Conservation (phyloP, 352 stramenopile genomes). For the Globisporangium apiculatum region DNA sequence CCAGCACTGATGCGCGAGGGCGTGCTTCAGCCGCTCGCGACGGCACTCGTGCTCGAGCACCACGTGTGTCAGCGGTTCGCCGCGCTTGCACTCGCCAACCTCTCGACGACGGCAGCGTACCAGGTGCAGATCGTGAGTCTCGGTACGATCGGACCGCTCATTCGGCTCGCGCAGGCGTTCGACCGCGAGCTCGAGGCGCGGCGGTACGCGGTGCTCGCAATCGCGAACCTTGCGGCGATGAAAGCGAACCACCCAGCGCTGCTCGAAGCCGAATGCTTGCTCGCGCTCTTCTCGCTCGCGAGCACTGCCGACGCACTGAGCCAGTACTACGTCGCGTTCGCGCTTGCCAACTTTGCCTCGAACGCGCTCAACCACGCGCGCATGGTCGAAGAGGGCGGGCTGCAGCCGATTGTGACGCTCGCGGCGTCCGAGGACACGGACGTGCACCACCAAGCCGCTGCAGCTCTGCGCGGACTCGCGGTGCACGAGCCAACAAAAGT, state of each 20-base stretch:
- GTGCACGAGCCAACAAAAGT: slow-evolving; percentile 90
- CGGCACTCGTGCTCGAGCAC: slow-evolving; percentile 82
- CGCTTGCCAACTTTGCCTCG: slow-evolving; percentile 93
- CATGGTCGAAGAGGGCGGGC: slow-evolving; percentile 93
- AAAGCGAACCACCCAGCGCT: slow-evolving; percentile 92
- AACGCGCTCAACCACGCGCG: slow-evolving; percentile 89
- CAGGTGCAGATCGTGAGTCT: slow-evolving; percentile 94
- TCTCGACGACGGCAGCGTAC: slow-evolving; percentile 90
- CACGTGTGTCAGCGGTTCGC: slow-evolving; percentile 93
- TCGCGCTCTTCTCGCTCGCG: slow-evolving; percentile 90
- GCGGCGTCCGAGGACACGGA: slow-evolving; percentile 88
- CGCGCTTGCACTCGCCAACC: slow-evolving; percentile 90
- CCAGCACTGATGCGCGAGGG: slow-evolving; percentile 89
- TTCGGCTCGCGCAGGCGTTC: slow-evolving; percentile 77
- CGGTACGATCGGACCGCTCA: slow-evolving; percentile 89
- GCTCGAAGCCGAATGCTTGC: slow-evolving; percentile 87
- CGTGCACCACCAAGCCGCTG: slow-evolving; percentile 93
- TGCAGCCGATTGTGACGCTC: slow-evolving; percentile 94
- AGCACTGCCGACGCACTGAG: slow-evolving; percentile 91
- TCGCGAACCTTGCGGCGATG: slow-evolving; percentile 94
- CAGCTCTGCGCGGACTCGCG: slow-evolving; percentile 90
- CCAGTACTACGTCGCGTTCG: slow-evolving; percentile 94
- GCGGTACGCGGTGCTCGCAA: slow-evolving; percentile 90
- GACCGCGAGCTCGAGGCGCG: slow-evolving; percentile 91
- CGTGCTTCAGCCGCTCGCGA: slow-evolving; percentile 87